These are phyloP conservation scores for Adansonia madagascariensis DNA, from an alignment of 441 rosid genomes.

Conservation along the genomic window DNA sequence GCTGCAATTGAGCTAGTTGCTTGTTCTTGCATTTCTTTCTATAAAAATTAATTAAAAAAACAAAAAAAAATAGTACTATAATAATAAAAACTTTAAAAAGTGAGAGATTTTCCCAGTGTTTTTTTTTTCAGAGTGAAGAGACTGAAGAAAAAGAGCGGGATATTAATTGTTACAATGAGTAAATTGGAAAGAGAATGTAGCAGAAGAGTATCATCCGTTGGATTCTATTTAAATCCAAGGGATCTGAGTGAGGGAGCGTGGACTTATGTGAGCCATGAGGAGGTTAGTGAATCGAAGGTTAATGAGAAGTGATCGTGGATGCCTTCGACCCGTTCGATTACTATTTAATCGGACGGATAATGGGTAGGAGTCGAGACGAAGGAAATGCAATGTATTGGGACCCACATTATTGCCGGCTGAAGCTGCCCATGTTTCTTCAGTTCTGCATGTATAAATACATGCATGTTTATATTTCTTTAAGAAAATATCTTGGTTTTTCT, in stretches of 20 bases:
- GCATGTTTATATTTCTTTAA: too few relatives aligned
- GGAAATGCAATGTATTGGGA: not conserved
- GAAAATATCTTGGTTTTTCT: too few relatives aligned
- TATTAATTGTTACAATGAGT: conserved; percentile 32
- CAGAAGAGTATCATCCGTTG: conserved; percentile 37
- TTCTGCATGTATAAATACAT: too few relatives aligned
- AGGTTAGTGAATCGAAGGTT: not conserved
- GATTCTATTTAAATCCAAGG: conserved; percentile 49
- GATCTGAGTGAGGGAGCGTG: conserved; percentile 46
- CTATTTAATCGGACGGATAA: conserved; percentile 42
- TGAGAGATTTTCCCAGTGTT: not conserved
- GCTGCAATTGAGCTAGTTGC: conserved; percentile 76
- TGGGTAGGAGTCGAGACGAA: not conserved
- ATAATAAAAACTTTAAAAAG: not conserved
- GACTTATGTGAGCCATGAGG: conserved; percentile 33
- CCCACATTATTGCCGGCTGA: not conserved
- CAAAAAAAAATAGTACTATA: not conserved
- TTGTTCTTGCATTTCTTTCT: conserved; percentile 62
- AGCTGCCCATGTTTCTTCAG: not conserved
- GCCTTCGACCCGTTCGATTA: conserved; percentile 48
- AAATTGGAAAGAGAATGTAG: conserved; percentile 17
- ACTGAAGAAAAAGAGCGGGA: conserved; percentile 41
- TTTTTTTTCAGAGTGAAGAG: conserved; percentile 1
- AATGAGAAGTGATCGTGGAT: conserved; percentile 55
- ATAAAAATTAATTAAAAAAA: not conserved